Conservation (phyloP, 2,329 filamentous ascomycete species). For the Cyanodermella asteris region DNA sequence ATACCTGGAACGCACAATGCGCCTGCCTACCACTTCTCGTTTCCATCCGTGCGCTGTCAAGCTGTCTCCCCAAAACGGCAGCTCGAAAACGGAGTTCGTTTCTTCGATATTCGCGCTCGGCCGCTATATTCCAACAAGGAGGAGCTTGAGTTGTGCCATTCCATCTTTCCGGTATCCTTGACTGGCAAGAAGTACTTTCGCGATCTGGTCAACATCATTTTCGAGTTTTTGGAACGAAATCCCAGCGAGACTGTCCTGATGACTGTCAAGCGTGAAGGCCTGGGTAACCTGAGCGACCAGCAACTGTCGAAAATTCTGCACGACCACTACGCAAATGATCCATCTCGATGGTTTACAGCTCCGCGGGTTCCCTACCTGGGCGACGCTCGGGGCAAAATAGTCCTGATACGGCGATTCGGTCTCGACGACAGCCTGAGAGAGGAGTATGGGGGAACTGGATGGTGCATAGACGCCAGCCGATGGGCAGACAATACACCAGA, state of each 20-base stretch:
- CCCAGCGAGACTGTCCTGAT: conserved; percentile 67
- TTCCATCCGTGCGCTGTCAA: conserved; percentile 88
- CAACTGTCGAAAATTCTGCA: conserved; percentile 55
- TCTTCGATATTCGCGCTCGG: conserved; percentile 77
- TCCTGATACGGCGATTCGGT: conserved; percentile 62
- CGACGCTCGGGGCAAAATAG: conserved; percentile 58
- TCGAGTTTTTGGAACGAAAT: conserved; percentile 55
- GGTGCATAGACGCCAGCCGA: conserved; percentile 34
- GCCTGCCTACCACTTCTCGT: conserved; percentile 60
- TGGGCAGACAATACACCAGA: conserved; percentile 86
- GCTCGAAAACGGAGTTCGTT: conserved; percentile 74
- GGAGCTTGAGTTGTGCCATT: conserved; percentile 64
- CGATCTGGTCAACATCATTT: conserved; percentile 47
- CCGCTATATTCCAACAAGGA: conserved; percentile 38
- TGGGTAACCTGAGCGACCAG: conserved; percentile 56
- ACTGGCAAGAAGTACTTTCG: conserved; percentile 61
- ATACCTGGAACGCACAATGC: conserved; percentile 95
- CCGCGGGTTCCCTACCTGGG: conserved; percentile 57
- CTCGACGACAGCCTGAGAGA: conserved; percentile 29
- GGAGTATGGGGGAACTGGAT: conserved; percentile 27
- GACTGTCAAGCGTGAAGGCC: conserved; percentile 77
- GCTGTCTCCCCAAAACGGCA: conserved; percentile 56
- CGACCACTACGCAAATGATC: conserved; percentile 42
- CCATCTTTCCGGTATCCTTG: conserved; percentile 69
- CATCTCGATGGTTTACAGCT: conserved; percentile 54